These are phyloP conservation scores for Mortierella sp. DNA, from an alignment of 371 early-diverging fungal species.

Conservation along the genomic window DNA sequence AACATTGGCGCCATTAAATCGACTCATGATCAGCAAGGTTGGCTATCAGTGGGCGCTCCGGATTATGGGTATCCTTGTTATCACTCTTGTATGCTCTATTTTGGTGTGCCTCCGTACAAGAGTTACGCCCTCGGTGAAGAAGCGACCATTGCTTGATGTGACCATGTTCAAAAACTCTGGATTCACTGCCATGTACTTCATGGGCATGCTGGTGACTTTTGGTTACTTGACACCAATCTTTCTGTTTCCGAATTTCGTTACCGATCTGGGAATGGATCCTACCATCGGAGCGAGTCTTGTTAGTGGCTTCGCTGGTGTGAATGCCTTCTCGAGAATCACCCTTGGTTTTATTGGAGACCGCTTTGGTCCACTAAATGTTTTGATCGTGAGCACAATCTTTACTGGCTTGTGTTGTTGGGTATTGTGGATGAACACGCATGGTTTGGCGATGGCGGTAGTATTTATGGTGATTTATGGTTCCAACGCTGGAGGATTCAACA, in stretches of 20 bases:
- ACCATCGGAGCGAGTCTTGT: slow-evolving; percentile 27
- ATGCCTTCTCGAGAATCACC: slow-evolving; percentile 59
- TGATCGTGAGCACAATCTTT: slow-evolving; percentile 18
- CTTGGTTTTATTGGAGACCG: slow-evolving; percentile 58
- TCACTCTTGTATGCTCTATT: slow-evolving; percentile 56
- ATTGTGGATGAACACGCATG: slow-evolving; percentile 24
- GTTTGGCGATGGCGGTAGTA: slow-evolving; percentile 12
- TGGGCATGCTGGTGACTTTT: slow-evolving; percentile 42
- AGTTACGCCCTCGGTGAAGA: slow-evolving; percentile 34
- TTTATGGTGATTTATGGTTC: slow-evolving; percentile 58
- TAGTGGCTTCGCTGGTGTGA: slow-evolving; percentile 60
- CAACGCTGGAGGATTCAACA: slow-evolving; percentile 61
- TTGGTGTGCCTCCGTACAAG: slow-evolving; percentile 55
- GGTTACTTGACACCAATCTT: slow-evolving; percentile 36
- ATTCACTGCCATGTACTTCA: slow-evolving; percentile 26
- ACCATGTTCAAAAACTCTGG: slow-evolving; percentile 38
- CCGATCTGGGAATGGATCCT: slow-evolving; percentile 26
- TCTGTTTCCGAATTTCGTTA: slow-evolving; percentile 49
- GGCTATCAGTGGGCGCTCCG: slow-evolving; percentile 71
- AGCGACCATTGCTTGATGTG: slow-evolving; percentile 38
- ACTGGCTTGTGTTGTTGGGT: slow-evolving; percentile 11
- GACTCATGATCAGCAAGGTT: slow-evolving; percentile 60
- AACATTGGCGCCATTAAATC: slow-evolving; percentile 69
- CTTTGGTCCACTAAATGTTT: slow-evolving; percentile 19
- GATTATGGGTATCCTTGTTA: slow-evolving; percentile 56